Base-by-base conservation (phyloP, 495 filamentous ascomycete genomes). In the Glonium stellatum region DNA sequence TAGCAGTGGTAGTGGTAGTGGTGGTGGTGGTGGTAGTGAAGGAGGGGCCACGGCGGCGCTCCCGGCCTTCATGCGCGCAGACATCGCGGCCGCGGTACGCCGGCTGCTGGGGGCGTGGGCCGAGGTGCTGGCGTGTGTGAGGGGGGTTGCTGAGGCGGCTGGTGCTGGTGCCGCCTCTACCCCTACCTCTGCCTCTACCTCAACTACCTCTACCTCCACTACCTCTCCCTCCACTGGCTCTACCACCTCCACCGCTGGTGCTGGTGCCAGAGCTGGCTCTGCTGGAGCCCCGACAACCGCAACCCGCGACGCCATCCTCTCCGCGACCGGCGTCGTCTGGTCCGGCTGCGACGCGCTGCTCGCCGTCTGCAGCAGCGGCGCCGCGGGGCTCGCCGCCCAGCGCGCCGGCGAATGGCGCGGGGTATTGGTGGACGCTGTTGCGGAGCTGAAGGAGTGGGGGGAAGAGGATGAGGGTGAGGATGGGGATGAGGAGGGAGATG, bases 381-480 rank as follows among this genome's bases (percentile, higher is more conserved):
- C 92, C 23, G 70, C 65, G 22, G 73, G 74, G 39, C 59, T 77
- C 51, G 71, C 76, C 58, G 70, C 76, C 44, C 62, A 69, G 62
- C 77, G 72, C 61, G 75, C 66, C 49, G 69, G 71, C 59, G 71
- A 75, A 63, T 87, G 84, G 64, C 76, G 83, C 53, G 87, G 87
- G 62, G 79, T 88, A 11, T 71, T 96, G 13, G 79, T 86, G 60
- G 91, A 96, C 75, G 87, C 90, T 0, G 77, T 93, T 27, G 80
- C 85, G 63, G 91, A 96, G 72, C 72, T 96, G 61, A 88, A 89
- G 60, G 87, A 89, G 65, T 96, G 90, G 87, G 60, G 50, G 15
- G 72, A 74, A 42, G 74, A 73, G 9, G 61, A 41, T 4, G 83
- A 86, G 52, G 84, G 85, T 6, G 58, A 48, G 10, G 83, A 86